A percentile compares a stretch with the other conserved stretches of the same genome.
Evolutionary conservation across 768 basidiomycete genomes (phyloP).

Genomic region (Leucosporidium scottii): DNA sequence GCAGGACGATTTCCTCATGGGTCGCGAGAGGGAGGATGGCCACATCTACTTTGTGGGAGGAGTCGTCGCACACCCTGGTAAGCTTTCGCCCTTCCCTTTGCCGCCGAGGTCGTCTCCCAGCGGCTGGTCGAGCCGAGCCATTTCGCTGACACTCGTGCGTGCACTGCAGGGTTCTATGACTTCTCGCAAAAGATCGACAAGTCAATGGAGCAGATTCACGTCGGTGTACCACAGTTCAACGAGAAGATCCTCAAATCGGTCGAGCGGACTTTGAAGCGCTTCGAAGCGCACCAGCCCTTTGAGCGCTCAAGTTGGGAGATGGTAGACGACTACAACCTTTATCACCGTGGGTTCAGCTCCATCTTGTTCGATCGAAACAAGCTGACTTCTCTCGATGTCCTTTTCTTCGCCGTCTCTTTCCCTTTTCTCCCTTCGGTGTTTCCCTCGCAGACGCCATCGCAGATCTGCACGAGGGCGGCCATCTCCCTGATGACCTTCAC

Average conservation of each 20-base stretch:
- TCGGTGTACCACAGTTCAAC: conserved; percentile 43
- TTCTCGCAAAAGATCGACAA: conserved; percentile 42
- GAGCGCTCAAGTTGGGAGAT: conserved; percentile 45
- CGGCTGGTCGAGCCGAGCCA: too few species aligned
- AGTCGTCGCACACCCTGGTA: conserved; percentile 42
- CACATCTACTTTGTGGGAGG: conserved; percentile 44
- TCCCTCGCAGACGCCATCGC: conserved; percentile 27
- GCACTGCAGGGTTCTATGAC: conserved; percentile 40
- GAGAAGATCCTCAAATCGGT: conserved; percentile 42
- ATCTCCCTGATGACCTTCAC: conserved; percentile 31
- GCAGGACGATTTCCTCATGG: conserved; percentile 45
- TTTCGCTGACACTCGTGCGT: neutral
- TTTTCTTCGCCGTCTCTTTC: neutral
- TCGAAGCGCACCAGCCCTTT: conserved; percentile 42
- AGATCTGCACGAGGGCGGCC: conserved; percentile 3
- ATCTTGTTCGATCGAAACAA: neutral
- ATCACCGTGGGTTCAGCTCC: conserved; percentile 20
- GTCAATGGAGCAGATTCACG: conserved; percentile 39
- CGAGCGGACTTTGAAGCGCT: conserved; percentile 44
- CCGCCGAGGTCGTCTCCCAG: neutral
- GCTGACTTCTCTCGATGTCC: neutral
- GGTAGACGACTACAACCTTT: conserved; percentile 41
- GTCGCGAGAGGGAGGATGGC: conserved; percentile 41
- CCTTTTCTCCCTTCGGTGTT: neutral
- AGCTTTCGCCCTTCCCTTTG: neutral